A percentile compares a stretch with the other conserved stretches of the same genome.
phyloP scores from a whole-genome alignment of 805 yeast species.

The Saccharomyces kudriavzevii region DNA sequence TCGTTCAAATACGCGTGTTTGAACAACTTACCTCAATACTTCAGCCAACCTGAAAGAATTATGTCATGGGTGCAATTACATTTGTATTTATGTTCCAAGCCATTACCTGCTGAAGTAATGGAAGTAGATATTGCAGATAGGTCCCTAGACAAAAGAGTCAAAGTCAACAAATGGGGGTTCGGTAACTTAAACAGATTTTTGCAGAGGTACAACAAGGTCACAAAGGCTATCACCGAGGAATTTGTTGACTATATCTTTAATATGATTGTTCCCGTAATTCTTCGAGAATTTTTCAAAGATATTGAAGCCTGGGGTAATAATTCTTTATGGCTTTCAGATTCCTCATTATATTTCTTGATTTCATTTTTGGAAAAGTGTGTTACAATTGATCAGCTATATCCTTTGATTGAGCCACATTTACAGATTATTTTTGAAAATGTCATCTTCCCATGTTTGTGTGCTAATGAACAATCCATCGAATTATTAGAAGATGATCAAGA shows the following conservation, averaged over 20 bases:
- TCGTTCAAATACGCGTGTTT: slow-evolving; percentile 56
- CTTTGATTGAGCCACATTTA: slow-evolving; percentile 52
- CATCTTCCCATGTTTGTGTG: slow-evolving; percentile 68
- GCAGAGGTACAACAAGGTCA: slow-evolving; percentile 49
- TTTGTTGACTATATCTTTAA: slow-evolving; percentile 49
- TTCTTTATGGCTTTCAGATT: slow-evolving; percentile 54
- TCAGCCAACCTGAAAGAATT: slow-evolving; percentile 32
- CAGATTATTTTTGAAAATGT: slow-evolving; percentile 60
- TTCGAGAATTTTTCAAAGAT: slow-evolving; percentile 50
- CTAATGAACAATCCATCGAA: slow-evolving; percentile 57
- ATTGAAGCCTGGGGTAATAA: slow-evolving; percentile 34
- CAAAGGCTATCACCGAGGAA: slow-evolving; percentile 34
- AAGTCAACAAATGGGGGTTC: slow-evolving; percentile 82
- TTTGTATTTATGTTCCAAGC: slow-evolving; percentile 47
- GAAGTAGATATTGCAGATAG: slow-evolving; percentile 43
- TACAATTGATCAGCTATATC: slow-evolving; percentile 50
- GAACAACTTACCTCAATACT: slow-evolving; percentile 49
- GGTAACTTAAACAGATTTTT: slow-evolving; percentile 68
- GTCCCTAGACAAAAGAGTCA: slow-evolving; percentile 44
- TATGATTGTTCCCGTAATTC: slow-evolving; percentile 61
- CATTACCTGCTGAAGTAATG: slow-evolving; percentile 44
- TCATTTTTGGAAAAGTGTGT: slow-evolving; percentile 58
- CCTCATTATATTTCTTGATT: slow-evolving; percentile 57
- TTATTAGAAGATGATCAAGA: slow-evolving; percentile 73
- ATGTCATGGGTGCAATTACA: slow-evolving; percentile 62